phyloP scores from a whole-genome alignment of 2,329 filamentous ascomycete genomes.

The Penicillium concentricum region DNA sequence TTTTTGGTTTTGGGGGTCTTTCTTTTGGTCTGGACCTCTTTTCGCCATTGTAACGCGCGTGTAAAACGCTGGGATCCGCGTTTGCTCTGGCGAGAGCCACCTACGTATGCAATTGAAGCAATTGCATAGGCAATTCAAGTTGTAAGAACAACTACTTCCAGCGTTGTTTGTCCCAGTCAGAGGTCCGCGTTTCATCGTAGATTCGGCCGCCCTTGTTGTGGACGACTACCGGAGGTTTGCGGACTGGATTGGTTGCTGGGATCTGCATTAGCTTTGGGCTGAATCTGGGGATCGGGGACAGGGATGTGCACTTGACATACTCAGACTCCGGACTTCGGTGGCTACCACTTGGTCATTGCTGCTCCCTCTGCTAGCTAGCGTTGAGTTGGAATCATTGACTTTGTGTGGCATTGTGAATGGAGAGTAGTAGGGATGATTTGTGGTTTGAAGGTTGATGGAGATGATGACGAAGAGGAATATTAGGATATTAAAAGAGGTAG shows the following conservation, averaged over 20 bases:
- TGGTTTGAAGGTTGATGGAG: not conserved
- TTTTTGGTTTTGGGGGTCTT: not conserved
- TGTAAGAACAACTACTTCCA: conserved; percentile 32
- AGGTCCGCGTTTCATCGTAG: conserved; percentile 38
- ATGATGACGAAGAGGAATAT: not conserved
- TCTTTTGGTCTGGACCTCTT: not conserved
- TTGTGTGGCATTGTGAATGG: conserved; percentile 34
- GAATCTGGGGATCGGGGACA: conserved; percentile 24
- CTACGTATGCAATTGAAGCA: not conserved
- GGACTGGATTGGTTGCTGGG: conserved; percentile 29
- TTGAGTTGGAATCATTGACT: conserved; percentile 38
- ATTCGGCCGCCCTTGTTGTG: conserved; percentile 39
- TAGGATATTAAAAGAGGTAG: not conserved
- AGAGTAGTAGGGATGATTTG: not conserved
- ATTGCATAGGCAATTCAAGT: not conserved
- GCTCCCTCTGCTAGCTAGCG: conserved; percentile 33
- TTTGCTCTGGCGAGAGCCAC: not conserved
- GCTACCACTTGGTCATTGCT: conserved; percentile 31
- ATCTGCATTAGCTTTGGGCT: conserved; percentile 22
- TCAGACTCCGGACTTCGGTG: conserved; percentile 33
- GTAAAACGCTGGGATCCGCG: conserved; percentile 11
- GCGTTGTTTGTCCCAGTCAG: conserved; percentile 41
- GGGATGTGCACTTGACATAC: conserved; percentile 24
- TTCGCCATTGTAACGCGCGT: conserved; percentile 13
- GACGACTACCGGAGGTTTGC: conserved; percentile 35